These are phyloP conservation scores for Exophiala calicioides DNA, from an alignment of 2,329 filamentous ascomycete genomes.

Conservation along the genomic window DNA sequence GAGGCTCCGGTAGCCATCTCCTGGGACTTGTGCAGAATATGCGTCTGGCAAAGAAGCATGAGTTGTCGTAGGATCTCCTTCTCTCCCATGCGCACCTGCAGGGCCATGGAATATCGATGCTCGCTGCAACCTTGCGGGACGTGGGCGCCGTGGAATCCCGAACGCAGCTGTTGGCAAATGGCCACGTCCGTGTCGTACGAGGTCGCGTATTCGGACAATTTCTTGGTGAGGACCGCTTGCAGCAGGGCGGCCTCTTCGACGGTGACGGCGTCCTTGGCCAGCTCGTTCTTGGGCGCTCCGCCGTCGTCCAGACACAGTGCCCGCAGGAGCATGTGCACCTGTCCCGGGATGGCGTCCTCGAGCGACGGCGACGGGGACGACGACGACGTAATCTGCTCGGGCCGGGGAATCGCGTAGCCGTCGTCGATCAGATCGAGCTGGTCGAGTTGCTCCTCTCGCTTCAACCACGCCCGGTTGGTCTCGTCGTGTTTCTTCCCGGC, in stretches of 20 bases:
- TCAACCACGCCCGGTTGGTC: slow-evolving; percentile 38
- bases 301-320: slow-evolving; percentile 31
- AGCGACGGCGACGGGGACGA: slow-evolving; percentile 35
- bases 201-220: slow-evolving; percentile 53
- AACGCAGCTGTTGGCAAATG: slow-evolving; percentile 37
- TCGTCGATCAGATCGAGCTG: slow-evolving; percentile 69
- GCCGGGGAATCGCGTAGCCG: slow-evolving; percentile 63
- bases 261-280: slow-evolving; percentile 19
- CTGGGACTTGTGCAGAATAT: slow-evolving; percentile 38
- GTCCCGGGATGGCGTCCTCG: slow-evolving; percentile 40
- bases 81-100: slow-evolving; percentile 69
- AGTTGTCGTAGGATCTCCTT: slow-evolving; percentile 65
- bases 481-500: slow-evolving; percentile 36
- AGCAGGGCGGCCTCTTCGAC: slow-evolving; percentile 27
- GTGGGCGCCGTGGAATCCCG: slow-evolving; percentile 20
- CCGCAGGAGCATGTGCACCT: slow-evolving; percentile 42
- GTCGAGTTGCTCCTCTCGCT: slow-evolving; percentile 52
- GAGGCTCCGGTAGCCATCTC: slow-evolving; percentile 15
- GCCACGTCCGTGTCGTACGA: slow-evolving; percentile 54
- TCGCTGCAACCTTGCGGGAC: slow-evolving; percentile 35
- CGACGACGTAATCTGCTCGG: slow-evolving; percentile 28
- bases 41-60: slow-evolving; percentile 41
- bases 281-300: slow-evolving; percentile 3
- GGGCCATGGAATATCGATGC: slow-evolving; percentile 58
- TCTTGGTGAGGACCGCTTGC: slow-evolving; percentile 33